Base-by-base conservation (phyloP, 768 basidiomycete genomes). In the Boletus huronensis region DNA sequence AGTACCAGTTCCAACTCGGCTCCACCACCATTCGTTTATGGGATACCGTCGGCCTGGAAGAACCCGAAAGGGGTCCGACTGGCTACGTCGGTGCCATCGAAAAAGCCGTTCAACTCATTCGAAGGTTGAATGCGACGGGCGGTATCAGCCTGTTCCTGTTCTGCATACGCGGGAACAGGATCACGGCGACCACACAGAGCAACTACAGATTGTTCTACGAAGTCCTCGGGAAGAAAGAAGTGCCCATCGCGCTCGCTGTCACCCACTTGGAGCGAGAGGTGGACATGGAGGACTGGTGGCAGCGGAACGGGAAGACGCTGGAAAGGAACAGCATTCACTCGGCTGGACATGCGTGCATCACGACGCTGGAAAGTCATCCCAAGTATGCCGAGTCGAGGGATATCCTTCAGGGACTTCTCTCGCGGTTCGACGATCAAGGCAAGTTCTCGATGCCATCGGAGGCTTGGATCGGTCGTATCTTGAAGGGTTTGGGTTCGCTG, bases 111-210 rank as follows among this genome's bases (percentile, higher is more conserved):
- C 26, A 52, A 9, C 72, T 79, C 11, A 65, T 79, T 44, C 61
- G 63, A 28, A 56, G 57, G 13, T 58, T 78, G 32, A 62, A 61
- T 17, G 54, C 43, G 25, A 48, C 59, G 19, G 72, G 65, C 0
- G 77, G 78, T 0, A 64, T 78, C 49, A 72, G 63, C 58, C 68
- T 79, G 5, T 72, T 79, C 3, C 44, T 78, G 16, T 77, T 70
- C 55, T 71, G 72, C 36, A 73, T 78, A 41, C 71, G 74, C 13
- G 74, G 69, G 1, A 72, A 74, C 16, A 62, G 74, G 55, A 65
- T 77, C 28, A 65, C 64, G 6, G 59, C 59, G 29, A 65, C 62
- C 3, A 53, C 59, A 1, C 64, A 66, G 44, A 64, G 64, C 58
- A 64, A 64, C 40, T 66, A 66, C 11, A 31, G 61, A 2, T 41